Conservation (phyloP, 2,329 filamentous ascomycete species). For the Thelonectria blattea region DNA sequence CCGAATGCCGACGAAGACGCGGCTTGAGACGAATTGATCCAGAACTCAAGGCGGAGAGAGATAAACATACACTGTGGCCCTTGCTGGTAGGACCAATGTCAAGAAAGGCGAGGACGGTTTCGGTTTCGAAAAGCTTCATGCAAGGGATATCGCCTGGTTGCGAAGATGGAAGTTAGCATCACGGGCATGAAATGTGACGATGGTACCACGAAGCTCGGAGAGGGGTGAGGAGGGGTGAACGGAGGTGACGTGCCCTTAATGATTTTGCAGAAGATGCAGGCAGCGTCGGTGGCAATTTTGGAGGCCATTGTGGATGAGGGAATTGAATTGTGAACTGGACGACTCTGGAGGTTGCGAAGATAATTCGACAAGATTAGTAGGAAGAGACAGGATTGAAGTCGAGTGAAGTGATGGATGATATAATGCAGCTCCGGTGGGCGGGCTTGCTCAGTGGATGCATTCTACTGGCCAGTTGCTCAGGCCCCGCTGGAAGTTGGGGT, state of each 20-base stretch:
- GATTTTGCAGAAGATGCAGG: constrained; percentile 98
- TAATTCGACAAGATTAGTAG: neutral
- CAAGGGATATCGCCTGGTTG: constrained; percentile 86
- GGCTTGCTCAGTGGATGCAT: neutral
- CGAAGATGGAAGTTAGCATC: constrained; percentile 23
- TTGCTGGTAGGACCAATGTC: constrained; percentile 90
- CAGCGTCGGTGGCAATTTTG: constrained; percentile 5
- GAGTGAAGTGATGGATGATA: neutral
- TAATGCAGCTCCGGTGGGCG: neutral
- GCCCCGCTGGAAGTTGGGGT: neutral
- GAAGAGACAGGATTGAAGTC: neutral
- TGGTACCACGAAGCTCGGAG: neutral
- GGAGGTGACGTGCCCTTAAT: constrained; percentile 72
- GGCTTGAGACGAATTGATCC: neutral
- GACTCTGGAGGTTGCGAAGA: neutral
- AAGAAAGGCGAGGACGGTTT: constrained; percentile 93
- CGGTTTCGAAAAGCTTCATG: constrained; percentile 94
- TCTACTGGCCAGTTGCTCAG: constrained; percentile 10
- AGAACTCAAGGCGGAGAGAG: too few relatives aligned
- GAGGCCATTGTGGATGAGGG: constrained; percentile 1
- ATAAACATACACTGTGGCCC: constrained; percentile 79
- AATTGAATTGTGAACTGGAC: neutral
- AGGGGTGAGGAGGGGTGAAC: constrained; percentile 17
- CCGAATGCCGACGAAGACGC: neutral
- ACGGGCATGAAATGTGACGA: neutral